A percentile compares a stretch with the other conserved stretches of the same genome.
Evolutionary conservation across 305 asterid species (phyloP).

Genomic region (Fraxinus sp.): DNA sequence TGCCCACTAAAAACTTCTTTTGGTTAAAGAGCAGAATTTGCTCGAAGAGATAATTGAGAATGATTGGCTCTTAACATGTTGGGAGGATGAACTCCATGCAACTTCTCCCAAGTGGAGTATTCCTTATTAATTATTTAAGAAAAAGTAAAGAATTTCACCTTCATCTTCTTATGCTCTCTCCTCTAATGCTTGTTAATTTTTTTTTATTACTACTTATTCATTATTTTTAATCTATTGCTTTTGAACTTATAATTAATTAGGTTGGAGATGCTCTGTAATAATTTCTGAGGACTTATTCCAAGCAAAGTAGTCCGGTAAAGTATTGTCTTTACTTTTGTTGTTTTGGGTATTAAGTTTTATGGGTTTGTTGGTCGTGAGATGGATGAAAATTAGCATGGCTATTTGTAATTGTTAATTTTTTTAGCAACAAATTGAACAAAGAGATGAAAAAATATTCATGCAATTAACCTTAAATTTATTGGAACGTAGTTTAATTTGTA

Average conservation of each 20-base stretch:
- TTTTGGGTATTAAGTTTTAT: not conserved
- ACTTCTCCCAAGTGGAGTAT: slow-evolving; percentile 42
- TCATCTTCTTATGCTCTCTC: slow-evolving; percentile 20
- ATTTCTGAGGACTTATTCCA: slow-evolving; percentile 23
- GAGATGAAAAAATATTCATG: not conserved
- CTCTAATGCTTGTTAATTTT: slow-evolving; percentile 22
- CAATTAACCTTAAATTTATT: not conserved
- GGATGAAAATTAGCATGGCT: not conserved
- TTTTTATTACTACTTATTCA: slow-evolving; percentile 23
- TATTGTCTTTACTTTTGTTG: slow-evolving; percentile 3
- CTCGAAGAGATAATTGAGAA: slow-evolving; percentile 31
- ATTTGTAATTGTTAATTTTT: not conserved
- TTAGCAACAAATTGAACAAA: not conserved
- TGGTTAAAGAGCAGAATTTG: slow-evolving; percentile 22
- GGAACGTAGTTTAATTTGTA: too few species aligned
- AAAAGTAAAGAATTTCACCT: slow-evolving; percentile 33
- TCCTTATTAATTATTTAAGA: slow-evolving; percentile 31
- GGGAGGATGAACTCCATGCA: slow-evolving; percentile 51
- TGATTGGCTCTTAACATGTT: slow-evolving; percentile 49
- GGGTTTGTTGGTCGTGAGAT: not conserved
- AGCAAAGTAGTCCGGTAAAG: slow-evolving; percentile 17
- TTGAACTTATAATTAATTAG: slow-evolving; percentile 11
- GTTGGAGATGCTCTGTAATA: slow-evolving; percentile 23
- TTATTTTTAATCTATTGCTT: slow-evolving; percentile 27
- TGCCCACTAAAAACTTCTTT: slow-evolving; percentile 45